Percentiles rank a stretch among this genome's conserved stretches.
Conservation (phyloP, 2,329 filamentous ascomycete genomes). For the Claviceps quebecensis region DNA sequence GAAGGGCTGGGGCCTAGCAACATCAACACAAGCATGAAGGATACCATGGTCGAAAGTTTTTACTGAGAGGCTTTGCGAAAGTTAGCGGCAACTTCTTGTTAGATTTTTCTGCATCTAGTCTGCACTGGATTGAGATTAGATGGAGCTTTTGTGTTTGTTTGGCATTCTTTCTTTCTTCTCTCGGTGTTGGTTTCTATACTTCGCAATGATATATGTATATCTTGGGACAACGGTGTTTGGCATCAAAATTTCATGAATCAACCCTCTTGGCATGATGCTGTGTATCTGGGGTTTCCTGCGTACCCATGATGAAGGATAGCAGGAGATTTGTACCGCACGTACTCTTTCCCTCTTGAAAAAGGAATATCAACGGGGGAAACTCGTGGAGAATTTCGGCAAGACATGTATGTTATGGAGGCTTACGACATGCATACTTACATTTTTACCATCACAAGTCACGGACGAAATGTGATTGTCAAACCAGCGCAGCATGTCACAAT, state of each 20-base stretch:
- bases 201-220: not conserved
- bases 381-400: not conserved
- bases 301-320: slow-evolving; percentile 2
- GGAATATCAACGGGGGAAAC: not conserved
- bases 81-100: too few relatives aligned
- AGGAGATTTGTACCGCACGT: not conserved
- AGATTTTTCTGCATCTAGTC: slow-evolving; percentile 7
- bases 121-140: not conserved
- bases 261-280: not conserved
- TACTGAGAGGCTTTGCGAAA: slow-evolving; percentile 44
- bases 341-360: not conserved
- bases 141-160: not conserved
- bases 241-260: slow-evolving; percentile 1
- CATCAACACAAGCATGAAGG: slow-evolving; percentile 79
- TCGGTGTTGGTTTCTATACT: not conserved
- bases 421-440: too few relatives aligned
- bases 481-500: too few relatives aligned
- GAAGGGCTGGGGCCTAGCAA: slow-evolving; percentile 68
- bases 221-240: slow-evolving; percentile 6
- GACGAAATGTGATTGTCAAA: too few relatives aligned
- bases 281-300: not conserved
- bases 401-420: too few relatives aligned
- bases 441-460: too few relatives aligned
- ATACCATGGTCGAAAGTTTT: slow-evolving; percentile 98
- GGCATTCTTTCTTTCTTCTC: not conserved